phyloP scores from a whole-genome alignment of 2,329 filamentous ascomycete species.

The Metarhizium brunneum region DNA sequence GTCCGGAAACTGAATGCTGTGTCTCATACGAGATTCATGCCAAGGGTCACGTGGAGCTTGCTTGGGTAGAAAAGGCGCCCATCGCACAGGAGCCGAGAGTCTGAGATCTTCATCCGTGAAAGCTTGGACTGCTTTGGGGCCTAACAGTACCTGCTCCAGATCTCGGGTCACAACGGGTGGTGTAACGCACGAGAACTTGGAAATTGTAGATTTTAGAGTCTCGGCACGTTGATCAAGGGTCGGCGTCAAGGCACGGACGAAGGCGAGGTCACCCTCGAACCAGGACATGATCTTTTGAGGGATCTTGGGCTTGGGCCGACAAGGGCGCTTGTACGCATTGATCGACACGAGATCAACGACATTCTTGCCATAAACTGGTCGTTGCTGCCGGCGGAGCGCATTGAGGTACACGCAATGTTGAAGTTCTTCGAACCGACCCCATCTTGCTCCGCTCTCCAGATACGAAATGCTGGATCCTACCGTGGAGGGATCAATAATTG shows the following conservation, averaged over 20 bases:
- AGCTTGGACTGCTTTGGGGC: slow-evolving; percentile 45
- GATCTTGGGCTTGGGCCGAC: slow-evolving; percentile 49
- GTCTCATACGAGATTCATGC: slow-evolving; percentile 84
- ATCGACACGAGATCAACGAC: slow-evolving; percentile 69
- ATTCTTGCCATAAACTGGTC: slow-evolving; percentile 71
- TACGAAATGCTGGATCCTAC: slow-evolving; percentile 62
- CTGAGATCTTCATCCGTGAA: slow-evolving; percentile 49
- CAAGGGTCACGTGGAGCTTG: slow-evolving; percentile 64
- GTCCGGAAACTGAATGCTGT: slow-evolving; percentile 94
- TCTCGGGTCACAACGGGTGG: slow-evolving; percentile 80
- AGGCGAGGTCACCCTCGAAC: slow-evolving; percentile 61
- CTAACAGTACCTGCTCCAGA: slow-evolving; percentile 58
- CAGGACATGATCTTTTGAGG: slow-evolving; percentile 60
- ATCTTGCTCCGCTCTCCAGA: slow-evolving; percentile 61
- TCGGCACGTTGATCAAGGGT: slow-evolving; percentile 65
- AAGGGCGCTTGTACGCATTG: slow-evolving; percentile 47
- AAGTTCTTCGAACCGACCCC: slow-evolving; percentile 65
- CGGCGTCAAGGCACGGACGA: slow-evolving; percentile 59
- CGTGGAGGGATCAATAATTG: slow-evolving; percentile 53
- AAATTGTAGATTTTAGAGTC: slow-evolving; percentile 63
- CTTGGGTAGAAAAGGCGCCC: slow-evolving; percentile 47
- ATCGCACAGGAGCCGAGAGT: slow-evolving; percentile 46
- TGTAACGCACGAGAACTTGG: slow-evolving; percentile 87
- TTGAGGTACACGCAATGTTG: slow-evolving; percentile 77
- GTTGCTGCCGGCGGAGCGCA: slow-evolving; percentile 67